Evolutionary conservation across 371 early-diverging fungal genomes (phyloP).

Genomic region (Capniomyces stellatus): DNA sequence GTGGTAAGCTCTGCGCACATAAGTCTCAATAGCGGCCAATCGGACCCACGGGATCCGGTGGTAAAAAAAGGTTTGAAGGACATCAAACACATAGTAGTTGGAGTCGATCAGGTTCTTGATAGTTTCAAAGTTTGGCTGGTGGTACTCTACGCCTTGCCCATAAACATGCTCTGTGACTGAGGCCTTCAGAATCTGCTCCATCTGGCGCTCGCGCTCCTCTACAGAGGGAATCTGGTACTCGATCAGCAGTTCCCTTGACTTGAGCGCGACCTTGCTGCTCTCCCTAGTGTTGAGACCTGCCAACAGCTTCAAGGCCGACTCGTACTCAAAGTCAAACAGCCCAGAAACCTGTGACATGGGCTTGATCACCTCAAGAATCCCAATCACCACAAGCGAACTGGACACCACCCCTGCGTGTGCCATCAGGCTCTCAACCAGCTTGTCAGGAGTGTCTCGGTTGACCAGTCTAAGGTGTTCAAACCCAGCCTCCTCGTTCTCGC

Average conservation of each 20-base stretch:
- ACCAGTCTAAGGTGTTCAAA: slow-evolving; percentile 65
- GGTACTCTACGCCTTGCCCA: slow-evolving; percentile 50
- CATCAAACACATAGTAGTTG: slow-evolving; percentile 89
- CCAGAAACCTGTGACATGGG: slow-evolving; percentile 36
- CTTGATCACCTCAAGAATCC: slow-evolving; percentile 59
- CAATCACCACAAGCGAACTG: slow-evolving; percentile 59
- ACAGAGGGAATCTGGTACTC: slow-evolving; percentile 82
- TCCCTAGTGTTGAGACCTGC: slow-evolving; percentile 59
- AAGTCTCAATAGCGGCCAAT: slow-evolving; percentile 83
- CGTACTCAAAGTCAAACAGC: slow-evolving; percentile 50
- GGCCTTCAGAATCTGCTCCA: slow-evolving; percentile 60
- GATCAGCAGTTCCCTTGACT: slow-evolving; percentile 84
- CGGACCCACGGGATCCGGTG: slow-evolving; percentile 57
- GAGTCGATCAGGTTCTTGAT: slow-evolving; percentile 80
- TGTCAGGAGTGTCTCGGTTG: slow-evolving; percentile 62
- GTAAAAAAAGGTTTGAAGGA: slow-evolving; percentile 85
- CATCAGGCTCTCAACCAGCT: slow-evolving; percentile 50
- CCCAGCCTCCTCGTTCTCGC: slow-evolving; percentile 69
- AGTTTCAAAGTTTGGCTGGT: slow-evolving; percentile 57
- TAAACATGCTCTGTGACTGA: slow-evolving; percentile 64
- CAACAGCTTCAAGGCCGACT: slow-evolving; percentile 58
- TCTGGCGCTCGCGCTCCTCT: slow-evolving; percentile 70
- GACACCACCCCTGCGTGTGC: slow-evolving; percentile 66
- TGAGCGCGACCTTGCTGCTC: slow-evolving; percentile 74
- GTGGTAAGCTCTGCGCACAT: slow-evolving; percentile 89